Evolutionary conservation across 768 basidiomycete genomes (phyloP).

Genomic region (Mycena galericulata): DNA sequence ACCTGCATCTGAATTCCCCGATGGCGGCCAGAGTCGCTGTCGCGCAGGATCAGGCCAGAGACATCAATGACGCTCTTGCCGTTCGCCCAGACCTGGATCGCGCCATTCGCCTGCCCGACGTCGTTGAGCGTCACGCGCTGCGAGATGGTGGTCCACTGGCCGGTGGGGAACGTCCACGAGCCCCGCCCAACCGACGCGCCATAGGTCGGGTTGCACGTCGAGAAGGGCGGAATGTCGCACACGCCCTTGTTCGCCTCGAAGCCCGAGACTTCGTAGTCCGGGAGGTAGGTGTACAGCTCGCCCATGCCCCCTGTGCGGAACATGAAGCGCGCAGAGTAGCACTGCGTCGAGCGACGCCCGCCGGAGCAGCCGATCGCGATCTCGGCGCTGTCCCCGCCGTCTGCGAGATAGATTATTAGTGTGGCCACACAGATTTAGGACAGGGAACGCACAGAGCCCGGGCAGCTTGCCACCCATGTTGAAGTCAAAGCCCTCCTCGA

Average conservation of each 20-base stretch:
- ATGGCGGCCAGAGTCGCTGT: slow-evolving; percentile 61
- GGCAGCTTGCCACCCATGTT: slow-evolving; percentile 77
- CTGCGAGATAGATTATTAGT: slow-evolving; percentile 18
- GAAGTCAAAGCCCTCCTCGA: slow-evolving; percentile 72
- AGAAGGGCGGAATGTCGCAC: slow-evolving; percentile 61
- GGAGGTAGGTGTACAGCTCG: slow-evolving; percentile 81
- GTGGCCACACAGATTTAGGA: slow-evolving; percentile 6
- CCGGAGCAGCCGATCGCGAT: slow-evolving; percentile 71
- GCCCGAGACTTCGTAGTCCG: slow-evolving; percentile 52
- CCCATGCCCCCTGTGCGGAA: slow-evolving; percentile 70
- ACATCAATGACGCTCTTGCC: slow-evolving; percentile 75
- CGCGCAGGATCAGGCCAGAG: slow-evolving; percentile 64
- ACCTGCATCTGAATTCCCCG: slow-evolving; percentile 66
- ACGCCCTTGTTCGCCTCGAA: slow-evolving; percentile 61
- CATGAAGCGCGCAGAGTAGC: slow-evolving; percentile 80
- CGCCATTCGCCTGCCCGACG: slow-evolving; percentile 75
- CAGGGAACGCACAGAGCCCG: slow-evolving; percentile 67
- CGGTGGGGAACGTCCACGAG: slow-evolving; percentile 70
- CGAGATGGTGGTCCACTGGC: slow-evolving; percentile 75
- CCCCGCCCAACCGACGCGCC: slow-evolving; percentile 80
- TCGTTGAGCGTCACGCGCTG: slow-evolving; percentile 84
- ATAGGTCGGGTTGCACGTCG: slow-evolving; percentile 71
- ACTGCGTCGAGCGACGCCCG: slow-evolving; percentile 64
- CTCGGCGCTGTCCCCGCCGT: slow-evolving; percentile 65
- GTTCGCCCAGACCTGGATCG: slow-evolving; percentile 74